A percentile compares a stretch with the other conserved stretches of the same genome.
These are phyloP conservation scores for Bipolaris zeicola DNA, from an alignment of 2,329 filamentous ascomycete genomes.

Conservation along the genomic window DNA sequence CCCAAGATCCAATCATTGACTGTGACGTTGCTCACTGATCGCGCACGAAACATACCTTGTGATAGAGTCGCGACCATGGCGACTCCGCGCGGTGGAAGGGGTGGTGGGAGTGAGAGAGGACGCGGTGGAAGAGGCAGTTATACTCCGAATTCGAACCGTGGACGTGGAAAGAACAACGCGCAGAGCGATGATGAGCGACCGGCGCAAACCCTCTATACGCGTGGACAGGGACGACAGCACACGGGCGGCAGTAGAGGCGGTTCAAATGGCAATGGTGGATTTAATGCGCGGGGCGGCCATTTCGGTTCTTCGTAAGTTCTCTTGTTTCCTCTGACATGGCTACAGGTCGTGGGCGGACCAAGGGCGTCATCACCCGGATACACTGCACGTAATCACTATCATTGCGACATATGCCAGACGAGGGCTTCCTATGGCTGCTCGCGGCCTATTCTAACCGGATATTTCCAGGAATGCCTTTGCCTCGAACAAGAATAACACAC, in stretches of 20 bases:
- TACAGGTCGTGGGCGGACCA: constrained; percentile 19
- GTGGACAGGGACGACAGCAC: constrained; percentile 11
- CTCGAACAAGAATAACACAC: constrained; percentile 22
- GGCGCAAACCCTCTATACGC: constrained; percentile 15
- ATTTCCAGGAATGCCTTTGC: constrained; percentile 15
- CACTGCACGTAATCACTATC: constrained; percentile 5
- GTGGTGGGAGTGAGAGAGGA: constrained; percentile 23
- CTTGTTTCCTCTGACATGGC: constrained; percentile 7
- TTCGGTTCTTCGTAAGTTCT: constrained; percentile 18
- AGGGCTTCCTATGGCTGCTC: constrained; percentile 21
- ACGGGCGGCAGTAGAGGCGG: constrained; percentile 5
- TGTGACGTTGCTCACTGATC: constrained; percentile 4
- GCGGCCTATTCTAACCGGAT: constrained; percentile 30
- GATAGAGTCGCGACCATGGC: constrained; percentile 35
- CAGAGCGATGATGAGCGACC: constrained; percentile 18
- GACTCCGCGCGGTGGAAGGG: constrained; percentile 32
- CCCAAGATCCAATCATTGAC: constrained; percentile 1
- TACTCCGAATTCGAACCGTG: constrained; percentile 12
- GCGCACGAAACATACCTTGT: constrained; percentile 14
- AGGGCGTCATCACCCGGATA: constrained; percentile 13
- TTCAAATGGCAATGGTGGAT: not conserved
- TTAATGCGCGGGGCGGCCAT: constrained; percentile 11
- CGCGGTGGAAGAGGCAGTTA: constrained; percentile 20
- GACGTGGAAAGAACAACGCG: constrained; percentile 25
- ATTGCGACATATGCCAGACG: constrained; percentile 6